These are phyloP conservation scores for Ilex aquifolium DNA, from an alignment of 257 asterid genomes.

Conservation along the genomic window DNA sequence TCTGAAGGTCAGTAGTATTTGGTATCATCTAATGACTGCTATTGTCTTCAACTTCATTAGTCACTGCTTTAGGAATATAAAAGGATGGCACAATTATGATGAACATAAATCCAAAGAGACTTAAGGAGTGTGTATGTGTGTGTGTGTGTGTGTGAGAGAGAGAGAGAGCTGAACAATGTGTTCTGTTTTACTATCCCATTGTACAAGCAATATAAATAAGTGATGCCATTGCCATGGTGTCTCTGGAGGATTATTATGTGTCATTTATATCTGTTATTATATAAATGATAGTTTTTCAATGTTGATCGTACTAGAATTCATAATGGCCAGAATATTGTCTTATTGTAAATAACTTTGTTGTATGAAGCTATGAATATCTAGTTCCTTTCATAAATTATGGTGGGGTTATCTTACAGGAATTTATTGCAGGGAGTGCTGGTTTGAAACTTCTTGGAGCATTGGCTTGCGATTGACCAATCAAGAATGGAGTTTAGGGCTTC, in stretches of 20 bases:
- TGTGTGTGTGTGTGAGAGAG: background rate
- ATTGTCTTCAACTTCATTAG: background rate
- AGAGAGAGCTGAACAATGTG: too few relatives aligned
- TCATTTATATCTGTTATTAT: too few relatives aligned
- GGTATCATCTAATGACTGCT: background rate
- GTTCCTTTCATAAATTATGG: background rate
- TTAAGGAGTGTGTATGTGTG: too few relatives aligned
- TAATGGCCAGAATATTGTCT: background rate
- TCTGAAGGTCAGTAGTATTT: slow-evolving; percentile 31
- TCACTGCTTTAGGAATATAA: background rate
- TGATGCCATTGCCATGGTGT: too few relatives aligned
- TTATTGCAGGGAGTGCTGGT: slow-evolving; percentile 22
- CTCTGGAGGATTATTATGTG: too few relatives aligned
- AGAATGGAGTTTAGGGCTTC: slow-evolving; percentile 24
- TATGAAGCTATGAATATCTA: background rate
- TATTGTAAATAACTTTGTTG: too few relatives aligned
- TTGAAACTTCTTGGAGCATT: slow-evolving; percentile 12
- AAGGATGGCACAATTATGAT: background rate
- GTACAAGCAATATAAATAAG: too few relatives aligned
- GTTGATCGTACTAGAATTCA: background rate
- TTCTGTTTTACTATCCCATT: too few relatives aligned
- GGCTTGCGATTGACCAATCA: slow-evolving; percentile 17
- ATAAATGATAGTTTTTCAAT: too few relatives aligned
- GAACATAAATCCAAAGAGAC: background rate
- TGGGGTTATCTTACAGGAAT: background rate